Evolutionary conservation across 352 stramenopile genomes (phyloP), one percentile per base, ranked within the genome.

Genomic region (Hyaloperonospora brassicae): DNA sequence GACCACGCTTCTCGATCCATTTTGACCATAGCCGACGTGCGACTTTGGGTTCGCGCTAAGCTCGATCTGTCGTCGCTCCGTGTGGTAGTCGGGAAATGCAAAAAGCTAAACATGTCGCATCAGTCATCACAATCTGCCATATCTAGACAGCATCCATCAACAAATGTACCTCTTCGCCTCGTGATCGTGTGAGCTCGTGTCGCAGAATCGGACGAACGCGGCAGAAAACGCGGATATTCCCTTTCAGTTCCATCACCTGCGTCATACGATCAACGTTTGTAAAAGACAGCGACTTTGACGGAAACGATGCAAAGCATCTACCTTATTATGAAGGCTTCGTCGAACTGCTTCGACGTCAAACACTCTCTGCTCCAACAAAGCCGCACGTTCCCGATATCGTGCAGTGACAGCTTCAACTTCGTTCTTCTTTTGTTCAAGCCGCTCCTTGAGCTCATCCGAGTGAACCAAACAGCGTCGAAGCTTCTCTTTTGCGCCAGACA

Each of bases 231-330:
- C 95, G 84, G 53, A 98, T 98, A 62, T 98, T 98, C 21, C 95
- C 95, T 68, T 96, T 97, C 3, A 98, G 64, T 60, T 98, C 89
- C 86, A 98, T 97, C 3, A 98, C 85, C 80, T 90, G 53, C n/a
- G n/a, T n/a, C 25, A 38, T 17, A 31, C 27, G n/a, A 31, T 31
- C 27, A 31, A 31, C 27, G 27, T 31, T 7, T 7, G 27, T 31
- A 8, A 31, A 7, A 3, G 27, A 7, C 7, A 31, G 7, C 27
- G 27, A 31, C 7, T 31, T 31, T 7, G 27, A 3, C 3, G 27
- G 27, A 3, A 31, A 31, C 27, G 27, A 31, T 12, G 1, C 38
- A 2, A 6, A 2, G 22, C 0, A 22, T 40, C 14, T 67, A 85
- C 79, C 75, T 94, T 87, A 76, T 94, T 92, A 65, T 94, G 84